phyloP scores from a whole-genome alignment of 176 grass and related monocot species.

The Alloteropsis semialata region DNA sequence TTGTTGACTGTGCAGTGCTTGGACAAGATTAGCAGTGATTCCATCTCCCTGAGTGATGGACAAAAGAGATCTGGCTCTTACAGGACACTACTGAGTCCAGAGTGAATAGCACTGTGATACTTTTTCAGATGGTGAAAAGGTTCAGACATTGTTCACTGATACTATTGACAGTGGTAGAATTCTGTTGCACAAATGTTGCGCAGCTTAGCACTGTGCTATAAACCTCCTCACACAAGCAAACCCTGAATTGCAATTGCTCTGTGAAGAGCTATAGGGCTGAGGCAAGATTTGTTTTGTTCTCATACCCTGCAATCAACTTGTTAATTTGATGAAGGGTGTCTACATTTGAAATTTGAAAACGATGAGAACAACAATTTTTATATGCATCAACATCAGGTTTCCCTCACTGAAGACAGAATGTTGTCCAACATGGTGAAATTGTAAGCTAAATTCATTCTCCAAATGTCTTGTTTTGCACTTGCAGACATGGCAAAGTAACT shows the following conservation, averaged over 20 bases:
- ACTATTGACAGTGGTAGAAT: constrained; percentile 8
- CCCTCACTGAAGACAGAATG: constrained; percentile 4
- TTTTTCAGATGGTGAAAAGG: background rate
- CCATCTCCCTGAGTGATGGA: constrained; percentile 1
- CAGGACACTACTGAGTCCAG: background rate
- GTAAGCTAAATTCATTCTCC: constrained; percentile 14
- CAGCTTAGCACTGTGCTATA: background rate
- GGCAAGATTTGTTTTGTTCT: constrained; percentile 12
- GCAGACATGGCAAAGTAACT: constrained; percentile 12
- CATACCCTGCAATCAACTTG: constrained; percentile 18
- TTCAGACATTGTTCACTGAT: background rate
- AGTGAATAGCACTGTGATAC: background rate
- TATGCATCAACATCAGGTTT: constrained; percentile 3
- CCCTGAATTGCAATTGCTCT: background rate
- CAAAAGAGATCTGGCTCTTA: background rate
- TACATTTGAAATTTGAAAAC: constrained; percentile 35
- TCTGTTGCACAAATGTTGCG: background rate
- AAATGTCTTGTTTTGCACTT: constrained; percentile 20
- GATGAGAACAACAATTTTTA: constrained; percentile 1
- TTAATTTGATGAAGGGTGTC: constrained; percentile 18
- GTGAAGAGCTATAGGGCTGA: background rate
- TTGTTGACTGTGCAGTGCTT: background rate
- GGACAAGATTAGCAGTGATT: constrained; percentile 5
- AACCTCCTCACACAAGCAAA: constrained; percentile 1
- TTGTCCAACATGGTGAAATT: constrained; percentile 1